A percentile compares a stretch with the other conserved stretches of the same genome.
Evolutionary conservation across 208 protist genomes (phyloP).

Genomic region (Crithidia thermophila): DNA sequence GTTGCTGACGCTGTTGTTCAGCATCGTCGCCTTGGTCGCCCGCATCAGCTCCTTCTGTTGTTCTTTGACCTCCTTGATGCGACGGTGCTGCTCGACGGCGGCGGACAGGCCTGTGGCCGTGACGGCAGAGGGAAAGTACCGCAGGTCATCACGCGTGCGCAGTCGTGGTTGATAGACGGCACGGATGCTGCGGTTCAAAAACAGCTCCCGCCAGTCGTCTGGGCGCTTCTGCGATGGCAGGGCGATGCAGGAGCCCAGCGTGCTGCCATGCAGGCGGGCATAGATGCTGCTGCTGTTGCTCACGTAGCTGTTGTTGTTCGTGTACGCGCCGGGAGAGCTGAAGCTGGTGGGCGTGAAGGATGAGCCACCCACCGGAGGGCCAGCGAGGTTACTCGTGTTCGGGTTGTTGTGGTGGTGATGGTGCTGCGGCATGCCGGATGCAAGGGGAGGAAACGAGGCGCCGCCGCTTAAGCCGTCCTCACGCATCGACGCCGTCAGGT

Average conservation of each 20-base stretch:
- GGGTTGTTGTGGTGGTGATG: no score
- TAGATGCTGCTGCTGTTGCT: no score
- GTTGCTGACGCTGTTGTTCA: neutral
- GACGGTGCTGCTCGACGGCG: conserved; percentile 67
- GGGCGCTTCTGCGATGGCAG: conserved; percentile 42
- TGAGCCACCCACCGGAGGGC: no score
- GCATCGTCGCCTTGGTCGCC: conserved; percentile 21
- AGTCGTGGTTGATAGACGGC: conserved; percentile 74
- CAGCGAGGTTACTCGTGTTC: no score
- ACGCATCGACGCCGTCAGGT: neutral
- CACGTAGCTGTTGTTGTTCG: no score
- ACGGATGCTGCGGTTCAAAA: conserved; percentile 46
- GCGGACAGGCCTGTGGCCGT: conserved; percentile 77
- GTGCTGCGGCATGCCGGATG: no score
- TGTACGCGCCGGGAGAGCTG: neutral
- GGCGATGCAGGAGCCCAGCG: neutral
- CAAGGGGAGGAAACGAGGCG: neutral
- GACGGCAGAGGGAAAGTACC: conserved; percentile 84
- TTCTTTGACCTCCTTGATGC: conserved; percentile 53
- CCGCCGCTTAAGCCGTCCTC: neutral
- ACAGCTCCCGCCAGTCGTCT: conserved; percentile 67
- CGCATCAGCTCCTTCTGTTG: conserved; percentile 42
- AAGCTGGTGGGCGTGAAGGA: conserved; percentile 1
- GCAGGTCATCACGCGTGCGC: conserved; percentile 77
- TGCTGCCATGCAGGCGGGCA: neutral